Base-by-base conservation (phyloP, 768 basidiomycete species). In the Termitomyces sp. region DNA sequence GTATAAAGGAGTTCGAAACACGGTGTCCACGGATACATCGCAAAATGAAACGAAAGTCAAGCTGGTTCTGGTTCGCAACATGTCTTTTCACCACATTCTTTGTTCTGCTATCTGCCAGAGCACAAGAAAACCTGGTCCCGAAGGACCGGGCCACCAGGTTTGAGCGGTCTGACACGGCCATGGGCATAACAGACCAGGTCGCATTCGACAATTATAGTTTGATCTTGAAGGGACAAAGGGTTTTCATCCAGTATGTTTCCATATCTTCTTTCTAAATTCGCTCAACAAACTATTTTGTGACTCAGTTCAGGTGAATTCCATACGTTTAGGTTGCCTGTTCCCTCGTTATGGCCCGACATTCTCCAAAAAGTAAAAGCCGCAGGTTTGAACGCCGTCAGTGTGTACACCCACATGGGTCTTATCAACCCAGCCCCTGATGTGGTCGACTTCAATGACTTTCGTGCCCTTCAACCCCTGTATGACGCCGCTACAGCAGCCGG, bases 241-340 rank as follows among this genome's bases (percentile, higher is more conserved):
- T 89, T 19, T 89, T 91, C 61, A 67, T 91, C 3, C 79, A 89
- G 88, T 88, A 70, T 53, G 84, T 76, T 52, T n/a, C 9, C 14
- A 35, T 33, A 14, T 17, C 4, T 15, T 19, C 28, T 19, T 40
- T 41, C n/a, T 10, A 33, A 33, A 12, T 17, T 41, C n/a, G 10
- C 28, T 7, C 42, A 55, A 41, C 51, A 23, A 50, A 26, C 31
- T 42, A 3, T 37, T 1, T 26, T 15, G 12, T 33, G 11, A 42
- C 41, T 8, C 57, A 91, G 90, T 63, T 89, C 88, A 0, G 91
- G 91, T 56, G 91, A 92, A 68, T 90, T 91, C 67, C 91, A 92
- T 63, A 82, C 89, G 0, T 93, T 89, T 73, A 82, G 89, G 23
- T 71, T 93, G 8, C 91, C 89, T 10, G 86, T 91, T 0, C 89